A percentile compares a stretch with the other conserved stretches of the same genome.
phyloP scores from a whole-genome alignment of 495 filamentous ascomycete genomes.

The Aspergillus baeticus region DNA sequence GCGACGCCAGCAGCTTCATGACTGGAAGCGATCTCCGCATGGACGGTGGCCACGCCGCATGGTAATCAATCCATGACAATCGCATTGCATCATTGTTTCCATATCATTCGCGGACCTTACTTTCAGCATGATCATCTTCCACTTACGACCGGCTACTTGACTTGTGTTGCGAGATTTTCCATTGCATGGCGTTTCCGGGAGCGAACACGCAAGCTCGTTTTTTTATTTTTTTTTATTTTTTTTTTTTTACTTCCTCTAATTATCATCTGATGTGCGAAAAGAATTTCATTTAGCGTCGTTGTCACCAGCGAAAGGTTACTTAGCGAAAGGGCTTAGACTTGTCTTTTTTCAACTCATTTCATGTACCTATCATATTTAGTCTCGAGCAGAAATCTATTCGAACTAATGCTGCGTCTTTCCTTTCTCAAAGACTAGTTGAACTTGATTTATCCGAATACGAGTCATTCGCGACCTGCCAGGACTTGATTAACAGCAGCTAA shows the following conservation, averaged over 20 bases:
- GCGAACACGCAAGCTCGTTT: neutral
- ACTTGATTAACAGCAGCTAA: constrained; percentile 1
- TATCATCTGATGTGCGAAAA: constrained; percentile 7
- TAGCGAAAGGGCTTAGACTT: constrained; percentile 2
- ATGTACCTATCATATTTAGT: constrained; percentile 8
- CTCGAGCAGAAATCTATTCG: neutral
- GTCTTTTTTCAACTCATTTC: constrained; percentile 8
- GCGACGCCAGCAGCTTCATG: constrained; percentile 87
- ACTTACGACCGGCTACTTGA: neutral
- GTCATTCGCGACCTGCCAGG: no score
- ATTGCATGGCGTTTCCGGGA: constrained; percentile 6
- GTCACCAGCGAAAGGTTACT: neutral
- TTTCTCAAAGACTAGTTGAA: neutral
- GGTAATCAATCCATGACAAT: constrained; percentile 46
- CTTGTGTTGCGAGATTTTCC: neutral
- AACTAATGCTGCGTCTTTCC: constrained; percentile 5
- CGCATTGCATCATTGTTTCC: neutral
- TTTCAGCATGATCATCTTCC: neutral
- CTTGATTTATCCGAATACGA: neutral
- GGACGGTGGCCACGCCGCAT: constrained; percentile 78
- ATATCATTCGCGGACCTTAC: neutral
- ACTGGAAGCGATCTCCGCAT: constrained; percentile 77
- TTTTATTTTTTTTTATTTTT: no score
- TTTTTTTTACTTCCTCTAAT: neutral
- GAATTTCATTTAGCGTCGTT: constrained; percentile 8